Evolutionary conservation across 768 basidiomycete genomes (phyloP), one percentile per base, ranked within the genome.

Genomic region (Termitomyces sp.): DNA sequence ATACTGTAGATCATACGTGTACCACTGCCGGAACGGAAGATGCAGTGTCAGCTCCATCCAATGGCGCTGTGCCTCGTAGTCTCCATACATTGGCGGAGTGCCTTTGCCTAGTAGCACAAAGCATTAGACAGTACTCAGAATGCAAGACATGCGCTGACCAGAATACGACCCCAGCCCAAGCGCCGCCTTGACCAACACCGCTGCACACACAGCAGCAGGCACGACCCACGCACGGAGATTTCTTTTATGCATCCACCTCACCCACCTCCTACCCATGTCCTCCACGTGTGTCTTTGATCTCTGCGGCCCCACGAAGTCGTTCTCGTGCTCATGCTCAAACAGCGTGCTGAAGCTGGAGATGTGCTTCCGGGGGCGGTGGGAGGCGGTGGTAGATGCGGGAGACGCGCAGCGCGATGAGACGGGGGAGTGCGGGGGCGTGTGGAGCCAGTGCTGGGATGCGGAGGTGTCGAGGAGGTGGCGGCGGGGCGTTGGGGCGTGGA

Each of bases 21-120:
- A 98, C 96, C 96, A 98, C 63, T 88, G 75, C 14, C 75, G 76
- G 20, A 85, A 67, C 0, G 94, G 91, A 0, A 94, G 77, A 69
- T 95, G 89, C 31, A 87, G 73, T 3, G 92, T 93, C 43, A 96
- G 71, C 67, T 96, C 94, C 91, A 96, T 92, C 94, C 94, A 96
- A 73, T 96, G 94, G 57, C 94, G 79, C 69, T 96, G 94, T 0
- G 94, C 94, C 71, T 96, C 94, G 66, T 92, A 96, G 74, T 96
- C 94, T 3, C 94, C 94, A 65, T 82, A 92, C 86, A 94, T 88
- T 0, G 92, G 93, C 0, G 94, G 90, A 3, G 85, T 83, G 36
- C 71, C 78, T 64, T 83, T 71, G 6, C 94, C 93, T 92, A 63
- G 51, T 12, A 37, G 37, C 29, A 59, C 40, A 38, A 46, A 46